Conservation (phyloP, 805 yeast genomes). For the Candida hispaniensis region DNA sequence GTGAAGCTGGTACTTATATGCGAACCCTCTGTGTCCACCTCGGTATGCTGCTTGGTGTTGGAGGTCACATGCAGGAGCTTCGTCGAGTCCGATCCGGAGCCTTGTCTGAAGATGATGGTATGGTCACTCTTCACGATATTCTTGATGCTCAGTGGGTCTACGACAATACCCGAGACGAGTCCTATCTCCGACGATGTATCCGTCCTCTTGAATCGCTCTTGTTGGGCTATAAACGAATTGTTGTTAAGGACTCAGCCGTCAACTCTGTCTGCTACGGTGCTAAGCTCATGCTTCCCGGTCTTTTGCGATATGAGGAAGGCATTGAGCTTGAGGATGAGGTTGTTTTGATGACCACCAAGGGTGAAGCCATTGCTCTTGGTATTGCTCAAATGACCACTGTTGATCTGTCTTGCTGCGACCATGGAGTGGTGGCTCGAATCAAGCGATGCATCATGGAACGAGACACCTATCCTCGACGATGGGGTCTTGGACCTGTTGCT, state of each 20-base stretch:
- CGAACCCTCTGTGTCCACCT: slow-evolving; percentile 97
- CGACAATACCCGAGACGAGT: slow-evolving; percentile 95
- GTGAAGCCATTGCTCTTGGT: slow-evolving; percentile 98
- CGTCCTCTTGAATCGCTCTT: slow-evolving; percentile 90
- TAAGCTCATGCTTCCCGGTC: slow-evolving; percentile 96
- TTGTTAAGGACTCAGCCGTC: slow-evolving; percentile 89
- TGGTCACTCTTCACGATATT: slow-evolving; percentile 95
- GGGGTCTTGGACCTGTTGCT: slow-evolving; percentile 99
- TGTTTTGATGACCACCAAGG: slow-evolving; percentile 95
- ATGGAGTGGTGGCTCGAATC: slow-evolving; percentile 96
- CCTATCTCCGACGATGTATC: slow-evolving; percentile 84
- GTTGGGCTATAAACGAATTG: slow-evolving; percentile 93
- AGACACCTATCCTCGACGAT: slow-evolving; percentile 97
- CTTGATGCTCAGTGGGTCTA: slow-evolving; percentile 97
- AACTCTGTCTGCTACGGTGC: slow-evolving; percentile 99
- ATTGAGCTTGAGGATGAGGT: slow-evolving; percentile 96
- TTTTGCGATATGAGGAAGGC: slow-evolving; percentile 94
- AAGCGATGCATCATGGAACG: slow-evolving; percentile 99
- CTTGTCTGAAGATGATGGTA: slow-evolving; percentile 72
- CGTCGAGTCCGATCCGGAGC: slow-evolving; percentile 99
- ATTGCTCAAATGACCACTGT: slow-evolving; percentile 98
- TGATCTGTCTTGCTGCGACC: slow-evolving; percentile 92
- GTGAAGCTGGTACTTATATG: slow-evolving; percentile 99
- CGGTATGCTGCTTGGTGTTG: slow-evolving; percentile 97
- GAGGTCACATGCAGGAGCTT: slow-evolving; percentile 99